Base-by-base conservation (phyloP, 176 grass and related monocot genomes). In the Cymbopogon citratus region DNA sequence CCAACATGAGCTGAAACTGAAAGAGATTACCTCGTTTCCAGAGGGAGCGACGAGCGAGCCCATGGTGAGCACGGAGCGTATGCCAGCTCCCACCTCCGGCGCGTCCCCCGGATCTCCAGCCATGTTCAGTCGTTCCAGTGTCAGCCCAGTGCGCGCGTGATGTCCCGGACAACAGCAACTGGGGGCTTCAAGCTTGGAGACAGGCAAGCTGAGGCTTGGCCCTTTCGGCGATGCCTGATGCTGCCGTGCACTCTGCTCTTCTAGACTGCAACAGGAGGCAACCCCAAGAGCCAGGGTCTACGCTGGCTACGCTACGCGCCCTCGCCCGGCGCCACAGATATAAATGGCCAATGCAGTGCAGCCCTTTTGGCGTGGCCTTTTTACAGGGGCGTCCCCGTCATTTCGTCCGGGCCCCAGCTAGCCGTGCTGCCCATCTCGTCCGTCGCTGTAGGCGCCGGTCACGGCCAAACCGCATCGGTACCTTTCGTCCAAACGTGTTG, bases 1-100 rank as follows among this genome's bases (percentile, higher is more conserved):
- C 1, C 1, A 38, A 9, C 4, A 6, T 0, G 24, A 63, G 25
- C 21, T 11, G 9, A 13, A 45, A 13, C 1, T 18, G 56, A 34
- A 15, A 15, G 10, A 63, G 64, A 27, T 24, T 66, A 92, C 91
- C 91, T 92, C 81, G 60, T 70, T 46, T 59, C 87, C 87, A 41
- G 80, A 74, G 27, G 91, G 84, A 62, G 60, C 81, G 81, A 85
- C 12, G 1, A 92, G 77, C 46, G 78, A 84, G 33, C 10, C 77
- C 27, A 73, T 15, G 41, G 87, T 71, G 9, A 92, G 69, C 36
- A 70, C 15, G 33, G 84, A 69, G 76, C 27, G 51, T 44, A 85
- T 19, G 39, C 84, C 76, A 0, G 8, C 61, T 0, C 62, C 26
- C 8, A 9, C 52, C 52, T 45, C 61, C 54, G 9, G 23, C 24